A percentile compares a stretch with the other conserved stretches of the same genome.
phyloP scores from a whole-genome alignment of 2,329 filamentous ascomycete species.

The Venturiaceae sp. region DNA sequence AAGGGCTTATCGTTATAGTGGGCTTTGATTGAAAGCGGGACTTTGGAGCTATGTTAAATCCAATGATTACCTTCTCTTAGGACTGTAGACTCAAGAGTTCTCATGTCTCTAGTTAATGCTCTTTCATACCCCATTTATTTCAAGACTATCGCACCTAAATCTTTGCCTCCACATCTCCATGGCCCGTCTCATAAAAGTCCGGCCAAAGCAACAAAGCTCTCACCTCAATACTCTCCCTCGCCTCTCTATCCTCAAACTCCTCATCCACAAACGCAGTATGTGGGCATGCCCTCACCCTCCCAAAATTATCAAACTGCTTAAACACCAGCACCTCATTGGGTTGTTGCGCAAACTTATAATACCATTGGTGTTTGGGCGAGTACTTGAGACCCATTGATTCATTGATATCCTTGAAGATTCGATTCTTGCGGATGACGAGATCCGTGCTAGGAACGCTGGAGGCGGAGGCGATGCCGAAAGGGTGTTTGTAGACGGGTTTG shows the following conservation, averaged over 20 bases:
- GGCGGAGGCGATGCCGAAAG: slow-evolving; percentile 7
- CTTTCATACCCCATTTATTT: too few relatives aligned
- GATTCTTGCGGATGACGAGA: neutral
- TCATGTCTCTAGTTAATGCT: too few relatives aligned
- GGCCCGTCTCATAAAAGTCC: neutral
- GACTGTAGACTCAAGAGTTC: too few relatives aligned
- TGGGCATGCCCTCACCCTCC: slow-evolving; percentile 6
- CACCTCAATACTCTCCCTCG: slow-evolving; percentile 9
- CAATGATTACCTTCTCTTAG: too few relatives aligned
- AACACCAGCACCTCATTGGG: slow-evolving; percentile 9
- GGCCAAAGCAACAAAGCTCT: slow-evolving; percentile 4
- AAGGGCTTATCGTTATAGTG: neutral
- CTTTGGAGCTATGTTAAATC: too few relatives aligned
- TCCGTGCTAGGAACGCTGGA: slow-evolving; percentile 1
- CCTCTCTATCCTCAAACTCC: slow-evolving; percentile 2
- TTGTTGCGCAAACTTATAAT: slow-evolving; percentile 7
- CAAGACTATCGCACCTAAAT: too few relatives aligned
- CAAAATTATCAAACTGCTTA: slow-evolving; percentile 8
- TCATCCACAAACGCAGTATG: slow-evolving; percentile 8
- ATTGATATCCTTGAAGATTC: slow-evolving; percentile 2
- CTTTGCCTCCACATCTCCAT: neutral
- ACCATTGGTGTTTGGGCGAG: slow-evolving; percentile 5
- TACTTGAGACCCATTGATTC: neutral
- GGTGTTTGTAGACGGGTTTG: slow-evolving; percentile 8
- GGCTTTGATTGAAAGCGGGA: neutral